Conservation (phyloP, 179 eudicot genomes). For the Silene coronaria region DNA sequence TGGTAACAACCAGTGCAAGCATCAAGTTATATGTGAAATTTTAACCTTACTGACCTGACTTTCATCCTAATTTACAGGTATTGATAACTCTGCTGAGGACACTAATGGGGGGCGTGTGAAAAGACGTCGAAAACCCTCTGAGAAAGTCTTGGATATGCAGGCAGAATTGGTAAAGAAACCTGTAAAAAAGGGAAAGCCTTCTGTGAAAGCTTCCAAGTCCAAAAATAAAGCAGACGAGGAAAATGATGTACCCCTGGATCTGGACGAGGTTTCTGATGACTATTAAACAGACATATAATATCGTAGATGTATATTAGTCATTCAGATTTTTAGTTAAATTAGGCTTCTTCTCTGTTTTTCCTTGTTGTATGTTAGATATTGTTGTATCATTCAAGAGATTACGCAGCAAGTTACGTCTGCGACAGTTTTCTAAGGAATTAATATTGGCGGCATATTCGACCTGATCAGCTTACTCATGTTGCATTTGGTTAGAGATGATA, state of each 20-base stretch:
- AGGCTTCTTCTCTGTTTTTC: background rate
- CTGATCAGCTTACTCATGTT: slow-evolving; percentile 8
- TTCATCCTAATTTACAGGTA: slow-evolving; percentile 32
- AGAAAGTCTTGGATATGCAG: slow-evolving; percentile 66
- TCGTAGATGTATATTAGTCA: slow-evolving; percentile 21
- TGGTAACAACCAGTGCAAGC: no score
- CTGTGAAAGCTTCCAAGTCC: slow-evolving; percentile 40
- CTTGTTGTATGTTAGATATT: background rate
- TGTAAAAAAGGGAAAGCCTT: slow-evolving; percentile 39
- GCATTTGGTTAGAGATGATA: background rate
- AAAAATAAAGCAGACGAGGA: slow-evolving; percentile 37
- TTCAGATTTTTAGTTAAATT: slow-evolving; percentile 10
- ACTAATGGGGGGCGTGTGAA: slow-evolving; percentile 47
- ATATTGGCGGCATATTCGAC: slow-evolving; percentile 1
- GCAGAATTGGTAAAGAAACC: slow-evolving; percentile 61
- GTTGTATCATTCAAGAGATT: slow-evolving; percentile 4
- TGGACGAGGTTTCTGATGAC: slow-evolving; percentile 48
- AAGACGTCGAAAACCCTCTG: slow-evolving; percentile 79
- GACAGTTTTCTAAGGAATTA: background rate
- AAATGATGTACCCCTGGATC: slow-evolving; percentile 25
- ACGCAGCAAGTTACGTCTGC: slow-evolving; percentile 5
- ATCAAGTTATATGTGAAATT: background rate
- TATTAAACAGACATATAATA: slow-evolving; percentile 19
- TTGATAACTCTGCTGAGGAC: slow-evolving; percentile 69
- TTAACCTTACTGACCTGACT: background rate